Evolutionary conservation across 169 alveolate species (phyloP).

Genomic region (Prorocentrum cordatum): DNA sequence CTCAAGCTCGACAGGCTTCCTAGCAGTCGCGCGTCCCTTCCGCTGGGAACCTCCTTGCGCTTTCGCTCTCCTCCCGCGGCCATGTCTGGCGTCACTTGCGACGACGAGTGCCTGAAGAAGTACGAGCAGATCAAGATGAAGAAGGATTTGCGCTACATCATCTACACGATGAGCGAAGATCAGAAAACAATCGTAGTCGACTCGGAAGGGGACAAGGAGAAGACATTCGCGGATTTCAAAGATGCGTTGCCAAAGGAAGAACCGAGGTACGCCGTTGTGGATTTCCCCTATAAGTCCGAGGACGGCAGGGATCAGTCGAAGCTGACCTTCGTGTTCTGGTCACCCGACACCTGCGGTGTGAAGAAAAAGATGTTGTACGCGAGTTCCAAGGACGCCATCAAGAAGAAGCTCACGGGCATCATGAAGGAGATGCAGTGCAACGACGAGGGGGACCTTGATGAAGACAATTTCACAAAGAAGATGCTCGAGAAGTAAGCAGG

Average conservation of each 20-base stretch:
- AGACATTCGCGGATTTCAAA: conserved; percentile 66
- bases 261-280: conserved; percentile 75
- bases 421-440: too few species aligned
- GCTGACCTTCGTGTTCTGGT: conserved; percentile 72
- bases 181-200: conserved; percentile 73
- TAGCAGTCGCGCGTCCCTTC: too few species aligned
- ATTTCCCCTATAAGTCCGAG: conserved; percentile 65
- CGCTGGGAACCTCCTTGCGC: too few species aligned
- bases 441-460: too few species aligned
- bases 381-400: conserved; percentile 76
- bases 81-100: too few species aligned
- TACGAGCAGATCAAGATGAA: conserved; percentile 75
- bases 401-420: conserved; percentile 72
- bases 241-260: conserved; percentile 73
- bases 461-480: too few species aligned
- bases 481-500: too few species aligned
- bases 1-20: too few species aligned
- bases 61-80: too few species aligned
- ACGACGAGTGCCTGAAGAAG: conserved; percentile 72
- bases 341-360: conserved; percentile 75
- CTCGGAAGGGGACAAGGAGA: conserved; percentile 71
- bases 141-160: conserved; percentile 71
- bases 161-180: conserved; percentile 72
- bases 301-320: conserved; percentile 32
- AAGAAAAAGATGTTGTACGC: conserved; percentile 77